Conservation (phyloP, 441 rosid species). For the Daphne laureola region DNA sequence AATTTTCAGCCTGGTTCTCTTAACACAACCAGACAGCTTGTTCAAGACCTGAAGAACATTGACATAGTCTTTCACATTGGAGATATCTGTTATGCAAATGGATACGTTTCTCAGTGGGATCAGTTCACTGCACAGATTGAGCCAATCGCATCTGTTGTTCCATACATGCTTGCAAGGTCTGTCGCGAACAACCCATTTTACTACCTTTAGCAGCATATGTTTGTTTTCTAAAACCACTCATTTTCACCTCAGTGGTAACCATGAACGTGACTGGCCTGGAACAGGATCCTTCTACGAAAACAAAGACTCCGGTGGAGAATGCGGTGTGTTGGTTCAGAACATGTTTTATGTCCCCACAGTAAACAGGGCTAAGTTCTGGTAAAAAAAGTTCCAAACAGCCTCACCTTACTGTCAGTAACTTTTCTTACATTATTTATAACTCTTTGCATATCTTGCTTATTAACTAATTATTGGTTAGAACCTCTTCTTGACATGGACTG, state of each 20-base stretch:
- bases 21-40: slow-evolving; percentile 76
- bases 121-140: slow-evolving; percentile 92
- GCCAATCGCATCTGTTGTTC: slow-evolving; percentile 70
- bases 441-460: no score
- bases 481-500: no score
- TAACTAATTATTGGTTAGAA: no score
- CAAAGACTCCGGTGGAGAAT: slow-evolving; percentile 87
- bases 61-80: slow-evolving; percentile 90
- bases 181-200: slow-evolving; percentile 8
- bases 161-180: slow-evolving; percentile 87
- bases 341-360: slow-evolving; percentile 85
- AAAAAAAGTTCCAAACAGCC: neutral
- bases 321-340: slow-evolving; percentile 87
- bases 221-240: neutral
- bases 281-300: slow-evolving; percentile 69
- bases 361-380: slow-evolving; percentile 94
- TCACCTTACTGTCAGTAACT: neutral
- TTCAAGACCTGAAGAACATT: slow-evolving; percentile 51
- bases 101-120: slow-evolving; percentile 95
- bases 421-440: no score
- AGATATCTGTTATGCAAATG: slow-evolving; percentile 77
- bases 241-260: slow-evolving; percentile 63
- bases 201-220: neutral
- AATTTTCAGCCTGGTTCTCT: slow-evolving; percentile 90
- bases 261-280: slow-evolving; percentile 86